These are phyloP conservation scores for Arthrobotrys pseudoclavata DNA, from an alignment of 2,329 filamentous ascomycete genomes.

Conservation along the genomic window DNA sequence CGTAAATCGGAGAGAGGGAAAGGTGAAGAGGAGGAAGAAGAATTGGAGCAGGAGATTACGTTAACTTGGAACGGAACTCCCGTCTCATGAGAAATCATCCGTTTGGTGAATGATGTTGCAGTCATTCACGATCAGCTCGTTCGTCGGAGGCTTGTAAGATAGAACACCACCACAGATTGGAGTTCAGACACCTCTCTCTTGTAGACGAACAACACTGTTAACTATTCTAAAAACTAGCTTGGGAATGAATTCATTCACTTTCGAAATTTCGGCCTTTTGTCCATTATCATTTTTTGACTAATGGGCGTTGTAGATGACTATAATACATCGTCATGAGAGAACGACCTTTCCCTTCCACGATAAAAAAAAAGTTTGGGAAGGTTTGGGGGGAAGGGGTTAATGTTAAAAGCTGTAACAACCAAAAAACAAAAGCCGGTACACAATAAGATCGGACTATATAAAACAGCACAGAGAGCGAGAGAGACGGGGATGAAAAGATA, in stretches of 20 bases:
- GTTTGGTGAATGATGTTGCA: not conserved
- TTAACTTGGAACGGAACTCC: conserved; percentile 50
- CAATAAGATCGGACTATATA: conserved; percentile 6
- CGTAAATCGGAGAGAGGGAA: not conserved
- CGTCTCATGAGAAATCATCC: not conserved
- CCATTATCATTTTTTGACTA: conserved; percentile 13
- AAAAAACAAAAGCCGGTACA: not conserved
- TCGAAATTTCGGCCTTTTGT: not conserved
- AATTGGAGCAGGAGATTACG: conserved; percentile 48
- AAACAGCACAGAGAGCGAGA: not conserved
- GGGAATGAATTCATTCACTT: not conserved
- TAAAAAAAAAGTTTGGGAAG: not conserved
- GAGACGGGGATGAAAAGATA: not conserved
- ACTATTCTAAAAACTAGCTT: no score
- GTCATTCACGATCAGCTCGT: not conserved
- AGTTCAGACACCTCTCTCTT: not conserved
- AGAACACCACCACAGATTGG: not conserved
- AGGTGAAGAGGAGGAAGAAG: conserved; percentile 10
- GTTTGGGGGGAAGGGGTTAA: not conserved
- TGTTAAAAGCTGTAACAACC: not conserved
- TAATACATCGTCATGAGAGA: conserved; percentile 20
- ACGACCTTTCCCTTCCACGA: not conserved
- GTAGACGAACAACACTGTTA: no score
- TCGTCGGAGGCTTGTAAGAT: conserved; percentile 5
- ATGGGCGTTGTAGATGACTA: conserved; percentile 1